These are phyloP conservation scores for Marasmius tenuissimus DNA, from an alignment of 1,284 basidiomycete species.

Conservation along the genomic window DNA sequence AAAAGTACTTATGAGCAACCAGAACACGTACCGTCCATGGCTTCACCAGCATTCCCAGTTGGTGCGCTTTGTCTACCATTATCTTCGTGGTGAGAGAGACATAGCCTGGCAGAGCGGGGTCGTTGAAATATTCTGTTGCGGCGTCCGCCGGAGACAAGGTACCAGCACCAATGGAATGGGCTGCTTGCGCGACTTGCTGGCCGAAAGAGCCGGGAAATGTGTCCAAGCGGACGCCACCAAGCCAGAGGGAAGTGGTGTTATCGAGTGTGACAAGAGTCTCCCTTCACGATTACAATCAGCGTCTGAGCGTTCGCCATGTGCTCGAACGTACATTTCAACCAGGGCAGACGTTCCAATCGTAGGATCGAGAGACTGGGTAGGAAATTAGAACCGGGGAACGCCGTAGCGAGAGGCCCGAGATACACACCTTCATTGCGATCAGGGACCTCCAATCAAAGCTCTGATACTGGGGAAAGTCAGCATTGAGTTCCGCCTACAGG, in stretches of 20 bases:
- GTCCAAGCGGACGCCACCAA: slow-evolving; percentile 59
- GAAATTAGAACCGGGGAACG: neutral
- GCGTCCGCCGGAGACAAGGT: slow-evolving; percentile 67
- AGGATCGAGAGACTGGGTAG: slow-evolving; percentile 44
- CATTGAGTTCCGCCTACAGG: neutral
- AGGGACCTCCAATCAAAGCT: slow-evolving; percentile 78
- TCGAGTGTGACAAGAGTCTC: slow-evolving; percentile 38
- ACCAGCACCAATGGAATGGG: slow-evolving; percentile 62
- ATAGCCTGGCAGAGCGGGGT: slow-evolving; percentile 47
- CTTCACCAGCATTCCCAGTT: slow-evolving; percentile 60
- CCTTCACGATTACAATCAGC: slow-evolving; percentile 25
- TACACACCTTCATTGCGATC: slow-evolving; percentile 62
- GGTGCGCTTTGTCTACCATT: slow-evolving; percentile 69
- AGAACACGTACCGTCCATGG: slow-evolving; percentile 66
- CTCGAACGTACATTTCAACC: slow-evolving; percentile 50
- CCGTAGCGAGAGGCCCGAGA: neutral
- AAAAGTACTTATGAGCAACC: neutral
- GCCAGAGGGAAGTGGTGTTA: slow-evolving; percentile 54
- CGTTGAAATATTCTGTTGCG: slow-evolving; percentile 36
- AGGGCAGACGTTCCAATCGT: slow-evolving; percentile 59
- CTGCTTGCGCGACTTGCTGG: slow-evolving; percentile 63
- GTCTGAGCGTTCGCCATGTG: neutral
- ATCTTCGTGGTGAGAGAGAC: slow-evolving; percentile 61
- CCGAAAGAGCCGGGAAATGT: slow-evolving; percentile 57
- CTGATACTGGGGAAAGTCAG: slow-evolving; percentile 50